Evolutionary conservation across 176 grass and related monocot genomes (phyloP).

Genomic region (Juncus effusus): DNA sequence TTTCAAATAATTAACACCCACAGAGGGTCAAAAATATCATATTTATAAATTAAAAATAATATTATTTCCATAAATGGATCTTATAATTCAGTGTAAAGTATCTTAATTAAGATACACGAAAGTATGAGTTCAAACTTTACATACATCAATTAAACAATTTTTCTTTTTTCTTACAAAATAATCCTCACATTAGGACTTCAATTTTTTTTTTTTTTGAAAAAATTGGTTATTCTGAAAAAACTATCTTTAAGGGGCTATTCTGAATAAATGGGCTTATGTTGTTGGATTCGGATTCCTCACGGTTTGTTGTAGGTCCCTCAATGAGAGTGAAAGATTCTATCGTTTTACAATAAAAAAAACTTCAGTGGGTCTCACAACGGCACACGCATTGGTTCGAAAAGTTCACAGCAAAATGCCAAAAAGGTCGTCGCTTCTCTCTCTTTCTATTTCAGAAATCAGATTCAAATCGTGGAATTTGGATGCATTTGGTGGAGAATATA

Average conservation of each 20-base stretch:
- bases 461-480: conserved; percentile 7
- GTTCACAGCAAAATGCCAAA: conserved; percentile 16
- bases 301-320: conserved; percentile 30
- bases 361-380: not conserved
- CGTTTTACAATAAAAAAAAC: conserved; percentile 16
- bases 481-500: conserved; percentile 15
- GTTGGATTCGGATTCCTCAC: conserved; percentile 35
- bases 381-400: not conserved
- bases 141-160: too few species aligned
- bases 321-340: conserved; percentile 79
- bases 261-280: too few species aligned
- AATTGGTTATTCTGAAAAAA: not conserved
- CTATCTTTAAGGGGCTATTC: conserved; percentile 4
- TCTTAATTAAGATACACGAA: too few species aligned
- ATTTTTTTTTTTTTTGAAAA: too few species aligned
- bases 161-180: too few species aligned
- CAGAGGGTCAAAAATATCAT: too few species aligned
- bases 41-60: too few species aligned
- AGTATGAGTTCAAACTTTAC: too few species aligned
- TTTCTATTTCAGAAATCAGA: not conserved
- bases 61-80: too few species aligned
- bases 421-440: conserved; percentile 8
- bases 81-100: too few species aligned
- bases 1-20: too few species aligned
- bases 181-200: too few species aligned